A percentile compares a stretch with the other conserved stretches of the same genome.
These are phyloP conservation scores for Lavandula angustifolia DNA, from an alignment of 257 asterid species.

Conservation along the genomic window DNA sequence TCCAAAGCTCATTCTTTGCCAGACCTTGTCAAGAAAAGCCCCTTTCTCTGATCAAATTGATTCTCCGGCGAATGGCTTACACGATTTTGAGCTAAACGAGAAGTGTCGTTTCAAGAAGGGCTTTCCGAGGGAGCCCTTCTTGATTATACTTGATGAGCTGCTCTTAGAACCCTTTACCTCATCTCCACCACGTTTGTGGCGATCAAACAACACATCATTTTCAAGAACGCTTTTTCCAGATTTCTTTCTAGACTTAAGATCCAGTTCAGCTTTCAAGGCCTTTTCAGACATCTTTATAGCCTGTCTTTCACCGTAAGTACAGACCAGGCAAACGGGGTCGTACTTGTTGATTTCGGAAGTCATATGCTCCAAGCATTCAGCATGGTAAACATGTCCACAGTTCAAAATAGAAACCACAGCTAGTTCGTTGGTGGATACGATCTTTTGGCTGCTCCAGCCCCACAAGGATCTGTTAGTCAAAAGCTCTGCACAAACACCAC, in stretches of 20 bases:
- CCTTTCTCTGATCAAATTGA: slow-evolving; percentile 49
- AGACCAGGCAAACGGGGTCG: slow-evolving; percentile 86
- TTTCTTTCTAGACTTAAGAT: slow-evolving; percentile 54
- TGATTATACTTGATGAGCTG: slow-evolving; percentile 63
- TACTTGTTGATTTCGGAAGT: slow-evolving; percentile 81
- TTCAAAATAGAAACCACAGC: slow-evolving; percentile 79
- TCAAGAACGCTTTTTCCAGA: slow-evolving; percentile 53
- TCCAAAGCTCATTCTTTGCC: slow-evolving; percentile 51
- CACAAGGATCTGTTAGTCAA: slow-evolving; percentile 68
- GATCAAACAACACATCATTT: slow-evolving; percentile 51
- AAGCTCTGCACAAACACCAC: slow-evolving; percentile 83
- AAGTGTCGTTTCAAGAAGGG: slow-evolving; percentile 81
- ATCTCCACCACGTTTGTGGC: slow-evolving; percentile 41
- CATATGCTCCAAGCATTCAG: slow-evolving; percentile 91
- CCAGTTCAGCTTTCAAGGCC: slow-evolving; percentile 73
- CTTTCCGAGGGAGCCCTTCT: slow-evolving; percentile 54
- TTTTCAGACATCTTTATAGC: slow-evolving; percentile 75
- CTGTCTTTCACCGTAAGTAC: slow-evolving; percentile 85
- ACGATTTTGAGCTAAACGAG: slow-evolving; percentile 62
- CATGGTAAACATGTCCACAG: slow-evolving; percentile 92
- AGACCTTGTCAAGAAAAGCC: slow-evolving; percentile 72
- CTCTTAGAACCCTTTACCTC: slow-evolving; percentile 51
- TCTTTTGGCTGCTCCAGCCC: slow-evolving; percentile 70
- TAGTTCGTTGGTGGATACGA: slow-evolving; percentile 63
- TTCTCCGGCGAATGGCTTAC: slow-evolving; percentile 48